Conservation (phyloP, 805 yeast species). For the Yarrowia yakushimensis region DNA sequence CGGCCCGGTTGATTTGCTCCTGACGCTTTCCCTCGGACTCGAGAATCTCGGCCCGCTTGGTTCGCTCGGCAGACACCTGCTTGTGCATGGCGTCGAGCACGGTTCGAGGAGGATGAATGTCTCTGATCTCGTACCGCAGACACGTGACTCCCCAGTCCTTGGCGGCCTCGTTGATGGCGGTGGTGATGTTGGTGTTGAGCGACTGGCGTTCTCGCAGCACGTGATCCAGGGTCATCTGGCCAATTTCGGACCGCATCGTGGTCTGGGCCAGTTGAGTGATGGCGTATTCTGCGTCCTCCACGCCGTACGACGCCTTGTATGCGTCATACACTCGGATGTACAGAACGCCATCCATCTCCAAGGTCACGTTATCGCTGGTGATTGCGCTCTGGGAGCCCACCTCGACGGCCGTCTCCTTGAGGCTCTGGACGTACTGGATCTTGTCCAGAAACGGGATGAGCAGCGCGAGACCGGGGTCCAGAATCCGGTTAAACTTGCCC, state of each 20-base stretch:
- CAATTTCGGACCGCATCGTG: constrained; percentile 86
- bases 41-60: constrained; percentile 81
- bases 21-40: constrained; percentile 84
- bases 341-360: constrained; percentile 80
- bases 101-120: constrained; percentile 80
- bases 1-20: constrained; percentile 75
- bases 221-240: constrained; percentile 73
- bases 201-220: constrained; percentile 74
- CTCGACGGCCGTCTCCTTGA: constrained; percentile 82
- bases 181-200: constrained; percentile 67
- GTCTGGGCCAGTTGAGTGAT: constrained; percentile 84
- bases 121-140: constrained; percentile 80
- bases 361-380: constrained; percentile 79
- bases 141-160: constrained; percentile 82
- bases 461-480: constrained; percentile 75
- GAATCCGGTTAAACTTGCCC: constrained; percentile 69
- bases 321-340: constrained; percentile 77
- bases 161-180: constrained; percentile 81
- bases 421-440: constrained; percentile 74
- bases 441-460: constrained; percentile 69
- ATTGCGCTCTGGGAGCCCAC: constrained; percentile 81
- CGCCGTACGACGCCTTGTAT: constrained; percentile 82
- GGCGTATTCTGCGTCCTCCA: constrained; percentile 83
- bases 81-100: constrained; percentile 89
- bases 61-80: constrained; percentile 82